Percentiles rank a stretch among this genome's conserved stretches.
Conservation (phyloP, 805 yeast genomes). For the Candida chauliodis region DNA sequence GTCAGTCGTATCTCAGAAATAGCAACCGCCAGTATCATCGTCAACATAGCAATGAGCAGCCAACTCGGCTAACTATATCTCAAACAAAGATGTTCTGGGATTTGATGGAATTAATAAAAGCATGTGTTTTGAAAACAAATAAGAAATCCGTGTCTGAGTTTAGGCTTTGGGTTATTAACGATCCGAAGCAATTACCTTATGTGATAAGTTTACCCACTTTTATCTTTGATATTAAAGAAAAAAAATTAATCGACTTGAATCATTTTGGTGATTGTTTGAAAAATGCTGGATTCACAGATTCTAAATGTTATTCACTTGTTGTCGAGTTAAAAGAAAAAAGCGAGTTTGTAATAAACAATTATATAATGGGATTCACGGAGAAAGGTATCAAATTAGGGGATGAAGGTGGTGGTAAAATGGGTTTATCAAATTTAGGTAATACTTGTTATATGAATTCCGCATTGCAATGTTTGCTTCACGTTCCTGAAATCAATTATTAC, state of each 20-base stretch:
- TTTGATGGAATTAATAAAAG: conserved; percentile 25
- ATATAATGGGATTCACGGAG: background rate
- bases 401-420: conserved; percentile 48
- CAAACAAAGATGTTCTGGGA: conserved; percentile 32
- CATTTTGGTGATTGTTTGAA: conserved; percentile 22
- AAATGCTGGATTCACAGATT: conserved; percentile 25
- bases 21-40: conserved; percentile 7
- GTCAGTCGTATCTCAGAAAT: conserved; percentile 7
- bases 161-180: conserved; percentile 37
- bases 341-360: conserved; percentile 22
- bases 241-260: conserved; percentile 24
- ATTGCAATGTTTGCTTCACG: conserved; percentile 79
- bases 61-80: conserved; percentile 22
- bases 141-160: conserved; percentile 15
- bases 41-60: conserved; percentile 5
- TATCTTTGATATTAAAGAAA: conserved; percentile 25
- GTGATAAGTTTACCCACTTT: conserved; percentile 24
- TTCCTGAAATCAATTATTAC: conserved; percentile 78
- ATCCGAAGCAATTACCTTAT: conserved; percentile 19
- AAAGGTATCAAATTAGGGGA: background rate
- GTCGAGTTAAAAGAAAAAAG: conserved; percentile 22
- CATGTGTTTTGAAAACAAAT: conserved; percentile 18
- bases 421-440: conserved; percentile 71
- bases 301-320: conserved; percentile 22
- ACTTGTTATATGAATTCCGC: conserved; percentile 96